Base-by-base conservation (phyloP, 306 rosid genomes). In the Cicer cuneatum region DNA sequence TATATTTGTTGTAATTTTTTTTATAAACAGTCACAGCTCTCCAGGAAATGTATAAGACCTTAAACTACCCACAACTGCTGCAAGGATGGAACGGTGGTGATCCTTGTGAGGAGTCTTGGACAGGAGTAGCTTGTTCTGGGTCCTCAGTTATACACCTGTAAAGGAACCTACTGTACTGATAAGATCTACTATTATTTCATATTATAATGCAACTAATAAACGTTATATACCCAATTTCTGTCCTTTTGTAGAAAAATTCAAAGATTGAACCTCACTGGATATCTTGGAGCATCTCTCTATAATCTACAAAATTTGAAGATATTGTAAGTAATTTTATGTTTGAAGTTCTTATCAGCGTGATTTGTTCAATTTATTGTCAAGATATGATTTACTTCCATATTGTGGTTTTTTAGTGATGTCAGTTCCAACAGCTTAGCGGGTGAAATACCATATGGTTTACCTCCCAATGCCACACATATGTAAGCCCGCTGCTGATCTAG, bases 91-190 rank as follows among this genome's bases (percentile, higher is more conserved):
- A 86, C 35, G 83, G 90, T 42, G 80, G 72, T 47, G 96, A 94
- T 85, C 99, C 99, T 71, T 94, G 99, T 67, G 87, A 61, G 76
- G 92, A 94, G 81, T 83, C 87, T 76, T 94, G 97, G 99, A 74
- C 78, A 2, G 99, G 99, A 82, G 95, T 92, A 10, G 85, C 84
- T 48, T 94, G 97, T 82, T 87, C 78, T 76, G 92, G 87, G 1
- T 82, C 97, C 38, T 92, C 97, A 42, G 86, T 94, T 69, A 81
- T 94, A 67, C 83, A 88, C 84, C 85, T 94, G 99, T 91, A 92
- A 86, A 82, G 74, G 53, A 73, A 29, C 64, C 13, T 18, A 41
- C 14, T 35, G 53, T 54, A 54, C 33, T 19, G 59, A 54, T 54
- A 7, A 77, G 41, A 51, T 67, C 64, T 69, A 10, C 65, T 11